phyloP scores from a whole-genome alignment of 83 land plant genomes.

The Picea abies region DNA sequence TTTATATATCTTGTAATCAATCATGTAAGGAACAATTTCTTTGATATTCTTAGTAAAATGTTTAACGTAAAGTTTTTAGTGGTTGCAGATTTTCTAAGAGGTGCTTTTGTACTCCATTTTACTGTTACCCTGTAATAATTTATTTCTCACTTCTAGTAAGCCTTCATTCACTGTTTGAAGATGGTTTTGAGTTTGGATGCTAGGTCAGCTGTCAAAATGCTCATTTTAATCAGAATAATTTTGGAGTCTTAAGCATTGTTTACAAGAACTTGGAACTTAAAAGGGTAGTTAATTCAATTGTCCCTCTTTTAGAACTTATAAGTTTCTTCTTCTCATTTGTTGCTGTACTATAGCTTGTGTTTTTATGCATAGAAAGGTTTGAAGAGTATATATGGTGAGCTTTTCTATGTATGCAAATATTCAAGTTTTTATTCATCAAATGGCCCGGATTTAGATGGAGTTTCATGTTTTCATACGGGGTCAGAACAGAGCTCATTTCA shows the following conservation, averaged over 20 bases:
- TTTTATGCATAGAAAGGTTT: background rate
- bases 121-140: background rate
- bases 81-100: conserved; percentile 3
- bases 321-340: background rate
- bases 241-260: background rate
- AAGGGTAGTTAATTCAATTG: background rate
- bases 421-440: background rate
- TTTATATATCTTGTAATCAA: conserved; percentile 6
- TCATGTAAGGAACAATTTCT: background rate
- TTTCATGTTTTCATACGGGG: background rate
- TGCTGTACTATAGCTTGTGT: background rate
- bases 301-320: background rate
- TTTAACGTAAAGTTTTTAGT: background rate
- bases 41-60: background rate
- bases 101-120: background rate
- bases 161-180: background rate
- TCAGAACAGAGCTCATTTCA: background rate
- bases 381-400: background rate
- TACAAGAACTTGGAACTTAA: background rate
- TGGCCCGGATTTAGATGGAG: background rate
- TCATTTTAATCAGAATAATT: background rate
- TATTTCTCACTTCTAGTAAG: background rate
- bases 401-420: background rate
- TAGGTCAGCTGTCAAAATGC: background rate
- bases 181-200: background rate